phyloP scores from a whole-genome alignment of 2,329 filamentous ascomycete genomes.

The Venturia effusa region DNA sequence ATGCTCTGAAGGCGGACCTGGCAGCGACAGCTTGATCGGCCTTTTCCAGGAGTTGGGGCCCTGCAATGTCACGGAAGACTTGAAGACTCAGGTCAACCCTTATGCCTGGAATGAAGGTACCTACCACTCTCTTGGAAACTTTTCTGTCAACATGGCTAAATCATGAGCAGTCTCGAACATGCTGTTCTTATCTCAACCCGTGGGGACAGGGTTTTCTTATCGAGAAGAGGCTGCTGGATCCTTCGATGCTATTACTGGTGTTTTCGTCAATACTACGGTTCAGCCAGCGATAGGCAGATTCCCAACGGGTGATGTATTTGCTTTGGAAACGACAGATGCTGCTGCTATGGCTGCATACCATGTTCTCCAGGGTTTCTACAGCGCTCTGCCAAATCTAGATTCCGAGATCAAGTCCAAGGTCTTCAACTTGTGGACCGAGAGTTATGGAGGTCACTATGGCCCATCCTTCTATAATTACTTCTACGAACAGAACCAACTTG shows the following conservation, averaged over 20 bases:
- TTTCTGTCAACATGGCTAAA: not conserved
- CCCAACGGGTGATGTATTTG: constrained; percentile 18
- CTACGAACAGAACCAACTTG: constrained; percentile 44
- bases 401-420: constrained; percentile 38
- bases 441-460: constrained; percentile 35
- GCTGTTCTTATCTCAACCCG: constrained; percentile 51
- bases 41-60: constrained; percentile 25
- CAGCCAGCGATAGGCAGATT: constrained; percentile 36
- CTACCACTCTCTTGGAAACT: not conserved
- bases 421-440: constrained; percentile 51
- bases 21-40: not conserved
- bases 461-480: constrained; percentile 48
- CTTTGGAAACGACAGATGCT: constrained; percentile 43
- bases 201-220: constrained; percentile 44
- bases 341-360: constrained; percentile 46
- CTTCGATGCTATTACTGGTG: constrained; percentile 32
- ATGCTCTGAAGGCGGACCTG: constrained; percentile 39
- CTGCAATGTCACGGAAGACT: constrained; percentile 27
- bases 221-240: constrained; percentile 25
- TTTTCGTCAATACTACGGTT: constrained; percentile 33
- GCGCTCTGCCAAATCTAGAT: constrained; percentile 37
- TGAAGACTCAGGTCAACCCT: constrained; percentile 36
- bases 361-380: constrained; percentile 44
- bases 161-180: constrained; percentile 40
- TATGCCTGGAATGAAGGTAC: constrained; percentile 45